These are phyloP conservation scores for Buddleja alternifolia DNA, from an alignment of 257 asterid species.

Conservation along the genomic window DNA sequence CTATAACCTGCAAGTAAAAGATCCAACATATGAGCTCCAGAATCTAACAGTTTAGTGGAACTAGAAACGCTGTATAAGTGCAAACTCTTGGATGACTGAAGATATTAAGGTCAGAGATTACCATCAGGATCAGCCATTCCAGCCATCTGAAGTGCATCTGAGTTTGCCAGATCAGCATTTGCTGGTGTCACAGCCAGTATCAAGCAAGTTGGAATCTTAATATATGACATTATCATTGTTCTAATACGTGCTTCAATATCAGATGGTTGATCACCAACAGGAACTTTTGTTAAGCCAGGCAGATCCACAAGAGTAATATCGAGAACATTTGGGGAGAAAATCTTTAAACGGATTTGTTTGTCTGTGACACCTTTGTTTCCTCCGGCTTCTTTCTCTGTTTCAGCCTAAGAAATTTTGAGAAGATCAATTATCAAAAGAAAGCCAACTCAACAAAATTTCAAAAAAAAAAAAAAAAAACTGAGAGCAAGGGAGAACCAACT, in stretches of 20 bases:
- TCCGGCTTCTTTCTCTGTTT: constrained; percentile 62
- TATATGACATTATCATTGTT: constrained; percentile 57
- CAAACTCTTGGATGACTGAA: constrained; percentile 4
- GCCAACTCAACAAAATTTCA: background rate
- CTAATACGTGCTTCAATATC: constrained; percentile 64
- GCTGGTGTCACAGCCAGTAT: constrained; percentile 74
- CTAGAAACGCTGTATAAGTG: constrained; percentile 3
- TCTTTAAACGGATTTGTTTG: constrained; percentile 60
- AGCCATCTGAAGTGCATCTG: constrained; percentile 71
- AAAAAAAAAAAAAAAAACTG: background rate
- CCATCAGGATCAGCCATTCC: constrained; percentile 69
- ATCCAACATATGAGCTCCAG: no score
- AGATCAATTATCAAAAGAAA: no score
- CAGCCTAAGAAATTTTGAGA: constrained; percentile 33
- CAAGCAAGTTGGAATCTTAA: constrained; percentile 51
- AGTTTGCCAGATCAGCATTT: constrained; percentile 61
- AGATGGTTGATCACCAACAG: constrained; percentile 66
- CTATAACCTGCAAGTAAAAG: constrained; percentile 48
- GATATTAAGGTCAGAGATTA: constrained; percentile 5
- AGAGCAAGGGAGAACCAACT: constrained; percentile 5
- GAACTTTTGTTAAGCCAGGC: constrained; percentile 66
- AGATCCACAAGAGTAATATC: constrained; percentile 67
- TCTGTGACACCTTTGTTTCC: constrained; percentile 55
- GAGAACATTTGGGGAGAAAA: constrained; percentile 61
- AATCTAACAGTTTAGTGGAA: constrained; percentile 10